Evolutionary conservation across 2,329 filamentous ascomycete genomes (phyloP).

Genomic region (Botryotinia narcissicola): DNA sequence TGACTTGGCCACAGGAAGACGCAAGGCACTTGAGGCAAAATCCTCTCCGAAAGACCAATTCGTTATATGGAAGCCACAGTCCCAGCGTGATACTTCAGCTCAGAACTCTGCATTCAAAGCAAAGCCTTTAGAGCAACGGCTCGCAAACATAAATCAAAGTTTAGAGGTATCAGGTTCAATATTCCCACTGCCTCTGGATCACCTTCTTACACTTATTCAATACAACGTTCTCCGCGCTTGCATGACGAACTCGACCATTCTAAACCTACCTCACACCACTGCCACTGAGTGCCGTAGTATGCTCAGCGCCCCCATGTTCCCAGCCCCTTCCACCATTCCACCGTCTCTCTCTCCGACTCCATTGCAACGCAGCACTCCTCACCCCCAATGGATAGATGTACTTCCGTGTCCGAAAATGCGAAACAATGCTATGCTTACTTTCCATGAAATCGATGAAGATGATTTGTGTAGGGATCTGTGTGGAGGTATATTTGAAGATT

Average conservation of each 20-base stretch:
- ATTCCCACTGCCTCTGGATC: background rate
- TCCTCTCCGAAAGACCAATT: background rate
- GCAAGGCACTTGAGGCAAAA: background rate
- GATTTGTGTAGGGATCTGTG: slow-evolving; percentile 45
- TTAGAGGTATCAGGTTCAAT: background rate
- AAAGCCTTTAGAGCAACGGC: background rate
- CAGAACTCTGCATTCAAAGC: background rate
- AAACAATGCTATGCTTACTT: slow-evolving; percentile 42
- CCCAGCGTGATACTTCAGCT: too few relatives aligned
- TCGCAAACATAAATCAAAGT: background rate
- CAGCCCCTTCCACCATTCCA: slow-evolving; percentile 38
- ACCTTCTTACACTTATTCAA: background rate
- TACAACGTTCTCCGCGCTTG: slow-evolving; percentile 43
- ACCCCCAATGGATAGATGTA: slow-evolving; percentile 45
- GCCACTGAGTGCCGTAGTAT: slow-evolving; percentile 39
- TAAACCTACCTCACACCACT: slow-evolving; percentile 35
- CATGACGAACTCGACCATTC: slow-evolving; percentile 40
- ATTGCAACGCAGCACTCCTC: slow-evolving; percentile 41
- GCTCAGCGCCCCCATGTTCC: slow-evolving; percentile 38
- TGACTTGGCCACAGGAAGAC: background rate
- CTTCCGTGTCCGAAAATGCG: slow-evolving; percentile 42
- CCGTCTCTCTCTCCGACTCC: slow-evolving; percentile 41
- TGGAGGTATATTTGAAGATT: slow-evolving; percentile 46
- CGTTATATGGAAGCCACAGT: background rate
- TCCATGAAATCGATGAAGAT: slow-evolving; percentile 44